Evolutionary conservation across 2,329 filamentous ascomycete genomes (phyloP).

Genomic region (Aspergillus fumigatiaffinis): DNA sequence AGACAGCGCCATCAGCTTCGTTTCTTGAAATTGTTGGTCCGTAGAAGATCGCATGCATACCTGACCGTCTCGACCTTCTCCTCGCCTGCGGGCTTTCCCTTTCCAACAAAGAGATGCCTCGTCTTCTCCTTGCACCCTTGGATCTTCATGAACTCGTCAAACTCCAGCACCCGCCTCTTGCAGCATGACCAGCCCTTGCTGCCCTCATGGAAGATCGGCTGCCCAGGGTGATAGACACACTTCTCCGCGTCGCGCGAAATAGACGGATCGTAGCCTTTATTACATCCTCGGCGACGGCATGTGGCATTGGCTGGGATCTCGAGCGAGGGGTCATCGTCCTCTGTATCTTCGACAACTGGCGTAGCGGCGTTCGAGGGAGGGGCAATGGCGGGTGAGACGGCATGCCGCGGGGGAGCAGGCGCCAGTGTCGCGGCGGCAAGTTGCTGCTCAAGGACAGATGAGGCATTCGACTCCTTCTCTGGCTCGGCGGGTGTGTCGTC

Average conservation of each 20-base stretch:
- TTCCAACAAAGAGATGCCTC: conserved; percentile 77
- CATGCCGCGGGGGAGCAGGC: conserved; percentile 14
- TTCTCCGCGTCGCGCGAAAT: conserved; percentile 63
- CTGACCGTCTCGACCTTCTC: conserved; percentile 75
- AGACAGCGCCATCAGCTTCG: background rate
- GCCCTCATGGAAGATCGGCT: conserved; percentile 93
- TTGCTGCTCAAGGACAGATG: conserved; percentile 12
- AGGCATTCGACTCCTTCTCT: conserved; percentile 32
- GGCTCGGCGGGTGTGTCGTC: conserved; percentile 61
- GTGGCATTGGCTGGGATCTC: conserved; percentile 69
- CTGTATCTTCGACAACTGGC: conserved; percentile 60
- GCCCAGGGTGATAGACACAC: conserved; percentile 85
- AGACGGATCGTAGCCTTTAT: conserved; percentile 58
- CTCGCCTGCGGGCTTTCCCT: conserved; percentile 64
- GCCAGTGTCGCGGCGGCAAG: conserved; percentile 15
- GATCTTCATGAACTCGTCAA: conserved; percentile 97
- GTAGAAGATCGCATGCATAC: conserved; percentile 46
- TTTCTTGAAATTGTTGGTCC: background rate
- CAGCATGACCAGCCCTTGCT: conserved; percentile 98
- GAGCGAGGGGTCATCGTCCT: conserved; percentile 76
- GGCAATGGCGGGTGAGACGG: conserved; percentile 28
- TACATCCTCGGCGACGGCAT: conserved; percentile 77
- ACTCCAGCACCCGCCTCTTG: conserved; percentile 90
- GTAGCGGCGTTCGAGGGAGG: conserved; percentile 28
- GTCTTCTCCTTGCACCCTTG: conserved; percentile 81